These are phyloP conservation scores for Apiospora hydei DNA, from an alignment of 2,329 filamentous ascomycete genomes.

Conservation along the genomic window DNA sequence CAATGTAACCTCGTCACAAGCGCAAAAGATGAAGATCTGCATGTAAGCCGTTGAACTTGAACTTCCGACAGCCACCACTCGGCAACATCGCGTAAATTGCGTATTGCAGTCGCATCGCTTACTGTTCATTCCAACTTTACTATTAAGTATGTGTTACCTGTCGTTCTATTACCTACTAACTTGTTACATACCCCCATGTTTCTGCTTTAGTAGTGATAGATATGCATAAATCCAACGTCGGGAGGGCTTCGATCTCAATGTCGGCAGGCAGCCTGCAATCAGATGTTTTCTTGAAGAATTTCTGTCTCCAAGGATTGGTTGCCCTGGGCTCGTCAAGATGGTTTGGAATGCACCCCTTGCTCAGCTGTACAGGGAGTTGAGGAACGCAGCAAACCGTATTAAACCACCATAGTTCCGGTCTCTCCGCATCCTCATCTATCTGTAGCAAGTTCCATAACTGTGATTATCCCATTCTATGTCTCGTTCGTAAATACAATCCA, in stretches of 20 bases:
- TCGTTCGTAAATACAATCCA: neutral
- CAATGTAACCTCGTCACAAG: neutral
- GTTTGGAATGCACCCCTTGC: neutral
- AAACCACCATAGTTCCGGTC: neutral
- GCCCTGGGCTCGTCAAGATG: neutral
- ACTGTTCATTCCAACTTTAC: neutral
- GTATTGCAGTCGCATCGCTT: neutral
- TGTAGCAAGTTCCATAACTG: neutral
- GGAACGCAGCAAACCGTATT: neutral
- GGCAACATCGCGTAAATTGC: neutral
- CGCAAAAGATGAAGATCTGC: neutral
- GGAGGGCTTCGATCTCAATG: neutral
- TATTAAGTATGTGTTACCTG: neutral
- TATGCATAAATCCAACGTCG: neutral
- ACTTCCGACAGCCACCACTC: neutral
- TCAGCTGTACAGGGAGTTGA: neutral
- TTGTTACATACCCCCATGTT: neutral
- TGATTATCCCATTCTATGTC: neutral
- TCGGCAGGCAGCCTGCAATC: neutral
- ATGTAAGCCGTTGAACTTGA: neutral
- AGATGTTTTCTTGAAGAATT: neutral
- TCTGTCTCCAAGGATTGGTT: neutral
- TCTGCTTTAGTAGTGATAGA: neutral
- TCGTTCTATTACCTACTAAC: neutral
- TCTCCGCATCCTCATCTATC: neutral